phyloP scores from a whole-genome alignment of 2,329 filamentous ascomycete genomes.

The Diaporthe citrichinensis region DNA sequence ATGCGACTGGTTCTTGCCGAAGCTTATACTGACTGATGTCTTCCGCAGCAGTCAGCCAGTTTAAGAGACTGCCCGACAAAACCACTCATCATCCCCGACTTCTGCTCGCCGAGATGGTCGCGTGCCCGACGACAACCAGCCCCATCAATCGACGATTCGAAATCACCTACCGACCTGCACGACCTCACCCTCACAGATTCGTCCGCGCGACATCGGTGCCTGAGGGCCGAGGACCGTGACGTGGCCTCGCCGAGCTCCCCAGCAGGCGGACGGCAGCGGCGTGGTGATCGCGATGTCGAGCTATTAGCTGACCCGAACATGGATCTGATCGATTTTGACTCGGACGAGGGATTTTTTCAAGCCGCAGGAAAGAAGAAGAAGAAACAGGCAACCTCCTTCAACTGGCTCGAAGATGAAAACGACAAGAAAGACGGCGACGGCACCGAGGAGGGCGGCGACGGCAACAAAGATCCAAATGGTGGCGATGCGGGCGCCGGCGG shows the following conservation, averaged over 20 bases:
- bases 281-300: slow-evolving; percentile 47
- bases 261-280: slow-evolving; percentile 20
- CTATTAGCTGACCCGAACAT: slow-evolving; percentile 63
- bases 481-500: slow-evolving; percentile 51
- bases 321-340: slow-evolving; percentile 69
- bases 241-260: slow-evolving; percentile 43
- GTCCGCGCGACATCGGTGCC: slow-evolving; percentile 48
- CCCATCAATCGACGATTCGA: slow-evolving; percentile 42
- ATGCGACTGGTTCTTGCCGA: too few species aligned
- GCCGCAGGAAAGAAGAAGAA: slow-evolving; percentile 72
- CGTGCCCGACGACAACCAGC: slow-evolving; percentile 45
- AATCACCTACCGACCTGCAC: slow-evolving; percentile 44
- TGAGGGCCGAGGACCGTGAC: slow-evolving; percentile 45
- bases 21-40: slow-evolving; percentile 28
- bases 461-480: slow-evolving; percentile 51
- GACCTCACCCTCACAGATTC: slow-evolving; percentile 52
- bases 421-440: slow-evolving; percentile 59
- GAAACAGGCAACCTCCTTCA: slow-evolving; percentile 57
- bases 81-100: slow-evolving; percentile 47
- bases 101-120: slow-evolving; percentile 48
- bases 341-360: slow-evolving; percentile 67
- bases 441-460: slow-evolving; percentile 54
- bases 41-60: slow-evolving; percentile 2
- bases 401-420: slow-evolving; percentile 60
- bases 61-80: slow-evolving; percentile 15